phyloP scores from a whole-genome alignment of 441 rosid genomes.

The Geranium incanum region DNA sequence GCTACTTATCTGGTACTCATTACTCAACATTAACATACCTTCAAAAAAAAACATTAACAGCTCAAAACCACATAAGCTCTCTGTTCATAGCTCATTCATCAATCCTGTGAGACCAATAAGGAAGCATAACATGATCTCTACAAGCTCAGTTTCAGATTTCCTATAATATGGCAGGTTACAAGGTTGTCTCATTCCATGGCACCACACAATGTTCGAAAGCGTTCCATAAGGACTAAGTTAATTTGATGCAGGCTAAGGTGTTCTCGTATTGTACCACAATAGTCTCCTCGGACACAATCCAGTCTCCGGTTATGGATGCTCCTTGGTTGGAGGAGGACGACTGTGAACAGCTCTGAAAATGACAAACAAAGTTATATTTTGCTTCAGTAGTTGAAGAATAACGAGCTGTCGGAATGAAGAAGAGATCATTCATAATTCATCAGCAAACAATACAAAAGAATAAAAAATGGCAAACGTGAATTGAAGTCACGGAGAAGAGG shows the following conservation, averaged over 20 bases:
- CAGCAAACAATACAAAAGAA: too few species aligned
- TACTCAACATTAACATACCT: too few species aligned
- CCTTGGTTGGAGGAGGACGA: conserved; percentile 16
- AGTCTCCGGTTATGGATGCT: conserved; percentile 26
- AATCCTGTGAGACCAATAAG: not conserved
- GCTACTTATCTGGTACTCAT: not conserved
- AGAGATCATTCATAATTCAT: too few species aligned
- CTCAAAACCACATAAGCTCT: too few species aligned
- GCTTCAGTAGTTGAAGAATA: not conserved
- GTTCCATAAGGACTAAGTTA: not conserved
- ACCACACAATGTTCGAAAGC: not conserved
- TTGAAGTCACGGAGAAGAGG: too few species aligned
- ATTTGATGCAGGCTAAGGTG: conserved; percentile 12
- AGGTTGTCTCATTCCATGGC: not conserved
- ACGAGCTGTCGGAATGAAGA: not conserved
- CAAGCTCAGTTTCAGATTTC: not conserved
- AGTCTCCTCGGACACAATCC: conserved; percentile 54
- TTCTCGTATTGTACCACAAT: conserved; percentile 52
- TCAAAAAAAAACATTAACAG: too few species aligned
- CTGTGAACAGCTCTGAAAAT: conserved; percentile 47
- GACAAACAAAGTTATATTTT: not conserved
- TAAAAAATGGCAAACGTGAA: too few species aligned
- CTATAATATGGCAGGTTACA: not conserved
- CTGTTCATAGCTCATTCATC: not conserved
- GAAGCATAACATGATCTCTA: not conserved